A percentile compares a stretch with the other conserved stretches of the same genome.
Conservation (phyloP, 148 eudicot genomes). For the Simmondsia chinensis region DNA sequence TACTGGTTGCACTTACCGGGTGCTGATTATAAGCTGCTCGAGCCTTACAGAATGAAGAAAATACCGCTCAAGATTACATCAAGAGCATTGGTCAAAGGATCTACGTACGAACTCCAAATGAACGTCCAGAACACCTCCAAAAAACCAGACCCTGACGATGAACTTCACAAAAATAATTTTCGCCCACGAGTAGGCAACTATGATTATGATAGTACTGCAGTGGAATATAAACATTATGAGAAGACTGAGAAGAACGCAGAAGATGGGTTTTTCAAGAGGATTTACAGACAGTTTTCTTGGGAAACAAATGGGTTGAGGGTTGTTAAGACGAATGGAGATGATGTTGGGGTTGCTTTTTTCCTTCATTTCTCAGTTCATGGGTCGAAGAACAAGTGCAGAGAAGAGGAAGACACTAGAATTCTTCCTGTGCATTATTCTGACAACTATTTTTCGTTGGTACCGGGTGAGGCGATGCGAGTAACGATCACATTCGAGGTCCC, state of each 20-base stretch:
- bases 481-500: constrained; percentile 74
- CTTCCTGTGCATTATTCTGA: constrained; percentile 97
- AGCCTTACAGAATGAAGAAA: constrained; percentile 56
- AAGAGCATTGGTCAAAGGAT: constrained; percentile 30
- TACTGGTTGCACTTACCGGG: constrained; percentile 85
- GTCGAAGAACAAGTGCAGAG: constrained; percentile 34
- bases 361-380: constrained; percentile 77
- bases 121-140: constrained; percentile 60
- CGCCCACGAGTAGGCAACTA: constrained; percentile 2
- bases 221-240: neutral
- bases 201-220: constrained; percentile 19
- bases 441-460: constrained; percentile 84
- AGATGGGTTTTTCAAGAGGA: constrained; percentile 36
- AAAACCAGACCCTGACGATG: constrained; percentile 35
- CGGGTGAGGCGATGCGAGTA: constrained; percentile 64
- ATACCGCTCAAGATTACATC: constrained; percentile 76
- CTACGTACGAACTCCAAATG: constrained; percentile 54
- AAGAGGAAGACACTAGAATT: constrained; percentile 77
- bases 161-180: constrained; percentile 36
- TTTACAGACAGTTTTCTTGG: constrained; percentile 22
- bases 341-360: constrained; percentile 83
- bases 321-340: constrained; percentile 45
- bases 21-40: constrained; percentile 73
- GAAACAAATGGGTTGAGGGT: constrained; percentile 21
- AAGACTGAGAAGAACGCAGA: constrained; percentile 16